These are phyloP conservation scores for Plectosphaerella sp. DNA, from an alignment of 2,329 filamentous ascomycete species.

Conservation along the genomic window DNA sequence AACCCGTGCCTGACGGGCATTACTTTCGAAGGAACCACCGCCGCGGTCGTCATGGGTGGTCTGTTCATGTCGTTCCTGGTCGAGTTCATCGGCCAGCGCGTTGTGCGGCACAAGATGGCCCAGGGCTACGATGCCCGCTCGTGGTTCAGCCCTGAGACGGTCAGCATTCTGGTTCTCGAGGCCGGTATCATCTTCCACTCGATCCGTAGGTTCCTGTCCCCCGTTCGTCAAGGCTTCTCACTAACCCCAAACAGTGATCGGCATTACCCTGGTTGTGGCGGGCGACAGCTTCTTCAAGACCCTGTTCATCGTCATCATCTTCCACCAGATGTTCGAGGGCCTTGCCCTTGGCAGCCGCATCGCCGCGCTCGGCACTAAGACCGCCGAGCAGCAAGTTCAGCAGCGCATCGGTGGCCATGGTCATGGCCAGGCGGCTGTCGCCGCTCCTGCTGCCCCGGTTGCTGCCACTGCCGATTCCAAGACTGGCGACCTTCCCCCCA, in stretches of 20 bases:
- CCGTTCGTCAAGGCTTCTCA: constrained; percentile 6
- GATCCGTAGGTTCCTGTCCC: constrained; percentile 41
- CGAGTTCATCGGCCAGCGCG: constrained; percentile 61
- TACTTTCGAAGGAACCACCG: constrained; percentile 63
- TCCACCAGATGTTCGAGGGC: constrained; percentile 77
- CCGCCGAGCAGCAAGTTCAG: constrained; percentile 3
- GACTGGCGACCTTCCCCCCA: constrained; percentile 7
- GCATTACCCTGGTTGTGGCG: constrained; percentile 58
- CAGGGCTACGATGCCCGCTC: constrained; percentile 15
- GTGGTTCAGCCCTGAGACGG: constrained; percentile 37
- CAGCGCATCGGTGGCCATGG: constrained; percentile 14
- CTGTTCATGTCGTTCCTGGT: constrained; percentile 68
- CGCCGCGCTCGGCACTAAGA: constrained; percentile 46
- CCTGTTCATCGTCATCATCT: constrained; percentile 65
- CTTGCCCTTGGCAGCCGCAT: constrained; percentile 70
- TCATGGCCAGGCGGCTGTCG: constrained; percentile 11
- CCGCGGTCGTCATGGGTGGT: constrained; percentile 70
- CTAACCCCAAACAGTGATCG: constrained; percentile 44
- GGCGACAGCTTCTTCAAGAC: constrained; percentile 52
- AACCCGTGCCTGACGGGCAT: constrained; percentile 65
- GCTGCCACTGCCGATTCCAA: neutral
- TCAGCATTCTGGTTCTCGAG: constrained; percentile 67
- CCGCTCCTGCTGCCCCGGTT: neutral
- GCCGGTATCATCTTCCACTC: constrained; percentile 73
- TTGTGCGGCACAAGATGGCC: constrained; percentile 35